Conservation (phyloP, 2,329 filamentous ascomycete species). For the Stemphylium beticola region DNA sequence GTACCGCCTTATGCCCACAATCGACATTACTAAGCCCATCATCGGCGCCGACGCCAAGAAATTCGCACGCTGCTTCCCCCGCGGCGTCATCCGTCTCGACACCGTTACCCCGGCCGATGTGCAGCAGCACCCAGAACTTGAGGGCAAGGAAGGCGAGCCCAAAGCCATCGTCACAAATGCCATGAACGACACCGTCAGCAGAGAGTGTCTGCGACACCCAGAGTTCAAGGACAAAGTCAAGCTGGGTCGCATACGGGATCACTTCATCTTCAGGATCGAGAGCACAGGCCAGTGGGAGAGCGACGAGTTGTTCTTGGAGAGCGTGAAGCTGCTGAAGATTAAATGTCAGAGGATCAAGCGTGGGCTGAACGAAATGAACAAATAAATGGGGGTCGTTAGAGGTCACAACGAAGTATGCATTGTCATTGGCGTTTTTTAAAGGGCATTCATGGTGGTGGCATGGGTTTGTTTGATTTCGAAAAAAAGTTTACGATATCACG, state of each 20-base stretch:
- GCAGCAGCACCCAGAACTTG: constrained; percentile 65
- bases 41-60: constrained; percentile 85
- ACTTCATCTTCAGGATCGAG: constrained; percentile 97
- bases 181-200: constrained; percentile 93
- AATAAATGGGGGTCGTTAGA: constrained; percentile 17
- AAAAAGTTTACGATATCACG: constrained; percentile 34
- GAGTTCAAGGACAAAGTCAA: constrained; percentile 97
- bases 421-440: constrained; percentile 32
- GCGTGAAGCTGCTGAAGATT: constrained; percentile 80
- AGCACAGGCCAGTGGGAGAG: constrained; percentile 95
- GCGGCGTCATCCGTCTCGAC: constrained; percentile 83
- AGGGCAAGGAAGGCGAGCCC: constrained; percentile 76
- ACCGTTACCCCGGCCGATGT: constrained; percentile 73
- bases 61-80: constrained; percentile 87
- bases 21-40: constrained; percentile 83
- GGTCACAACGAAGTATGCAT: constrained; percentile 19
- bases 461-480: background rate
- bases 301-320: constrained; percentile 90
- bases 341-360: constrained; percentile 80
- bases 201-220: constrained; percentile 87
- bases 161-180: constrained; percentile 88
- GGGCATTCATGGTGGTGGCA: constrained; percentile 18
- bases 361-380: constrained; percentile 62
- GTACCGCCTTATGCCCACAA: constrained; percentile 88
- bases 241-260: constrained; percentile 86